Evolutionary conservation across 140 eudicot genomes (phyloP).

Genomic region (Erigeron philadelphicus): DNA sequence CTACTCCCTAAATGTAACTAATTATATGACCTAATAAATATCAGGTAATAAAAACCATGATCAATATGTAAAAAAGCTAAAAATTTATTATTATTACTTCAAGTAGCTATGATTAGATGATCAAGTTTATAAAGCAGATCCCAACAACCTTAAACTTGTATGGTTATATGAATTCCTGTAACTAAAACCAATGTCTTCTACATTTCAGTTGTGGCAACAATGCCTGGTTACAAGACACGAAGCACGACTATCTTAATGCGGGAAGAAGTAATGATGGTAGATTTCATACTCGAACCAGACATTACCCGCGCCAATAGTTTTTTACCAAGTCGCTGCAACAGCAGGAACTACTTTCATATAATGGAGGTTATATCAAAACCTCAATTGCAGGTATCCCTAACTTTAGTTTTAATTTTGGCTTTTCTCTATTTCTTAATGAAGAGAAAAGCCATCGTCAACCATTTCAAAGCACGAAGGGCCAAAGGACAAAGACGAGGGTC

Average conservation of each 20-base stretch:
- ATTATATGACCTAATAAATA: too few relatives aligned
- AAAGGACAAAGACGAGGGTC: conserved; percentile 38
- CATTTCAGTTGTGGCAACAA: conserved; percentile 63
- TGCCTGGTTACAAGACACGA: conserved; percentile 70
- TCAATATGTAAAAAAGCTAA: too few relatives aligned
- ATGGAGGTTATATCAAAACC: conserved; percentile 37
- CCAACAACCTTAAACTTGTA: not conserved
- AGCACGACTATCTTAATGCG: conserved; percentile 47
- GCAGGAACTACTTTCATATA: conserved; percentile 28
- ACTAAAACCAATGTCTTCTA: not conserved
- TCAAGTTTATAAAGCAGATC: not conserved
- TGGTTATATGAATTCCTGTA: not conserved
- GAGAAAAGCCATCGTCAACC: conserved; percentile 41
- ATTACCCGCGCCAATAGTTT: conserved; percentile 13
- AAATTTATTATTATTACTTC: too few relatives aligned
- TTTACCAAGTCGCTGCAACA: conserved; percentile 29
- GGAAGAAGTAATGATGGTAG: conserved; percentile 53
- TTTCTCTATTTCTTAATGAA: conserved; percentile 58
- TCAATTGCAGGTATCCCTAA: conserved; percentile 35
- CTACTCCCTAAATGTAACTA: too few relatives aligned
- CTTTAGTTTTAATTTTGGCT: conserved; percentile 33
- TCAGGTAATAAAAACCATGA: too few relatives aligned
- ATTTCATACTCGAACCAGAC: conserved; percentile 75
- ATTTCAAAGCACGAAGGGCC: conserved; percentile 37
- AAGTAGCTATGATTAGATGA: too few relatives aligned